phyloP scores from a whole-genome alignment of 169 alveolate genomes.

The Eimeria brunetti region DNA sequence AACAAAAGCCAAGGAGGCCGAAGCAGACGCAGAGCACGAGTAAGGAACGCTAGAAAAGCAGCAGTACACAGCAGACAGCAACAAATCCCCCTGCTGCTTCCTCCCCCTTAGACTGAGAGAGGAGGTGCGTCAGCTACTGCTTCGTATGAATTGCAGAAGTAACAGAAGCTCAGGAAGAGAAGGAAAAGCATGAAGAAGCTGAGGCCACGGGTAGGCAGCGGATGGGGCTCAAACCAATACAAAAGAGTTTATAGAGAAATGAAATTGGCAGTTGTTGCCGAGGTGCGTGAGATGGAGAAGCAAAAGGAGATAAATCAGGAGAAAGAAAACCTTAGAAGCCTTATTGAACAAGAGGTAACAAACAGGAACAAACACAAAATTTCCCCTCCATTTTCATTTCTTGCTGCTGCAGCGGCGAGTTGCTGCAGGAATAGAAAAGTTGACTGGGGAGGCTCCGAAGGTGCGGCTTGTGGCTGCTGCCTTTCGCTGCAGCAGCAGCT shows the following conservation, averaged over 20 bases:
- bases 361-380: background rate
- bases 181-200: constrained; percentile 38
- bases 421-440: constrained; percentile 27
- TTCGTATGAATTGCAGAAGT: background rate
- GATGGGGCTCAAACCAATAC: background rate
- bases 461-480: background rate
- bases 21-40: constrained; percentile 59
- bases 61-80: background rate
- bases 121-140: constrained; percentile 3
- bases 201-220: constrained; percentile 20
- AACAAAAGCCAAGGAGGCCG: constrained; percentile 53
- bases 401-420: background rate
- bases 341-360: constrained; percentile 46
- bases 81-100: background rate
- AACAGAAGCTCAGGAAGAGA: constrained; percentile 36
- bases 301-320: constrained; percentile 13
- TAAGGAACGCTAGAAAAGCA: background rate
- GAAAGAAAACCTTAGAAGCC: background rate
- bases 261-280: constrained; percentile 12
- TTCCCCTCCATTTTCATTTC: background rate
- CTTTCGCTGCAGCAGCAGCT: background rate
- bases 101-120: constrained; percentile 20
- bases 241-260: background rate
- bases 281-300: constrained; percentile 25
- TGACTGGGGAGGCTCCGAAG: background rate